Evolutionary conservation across 176 grass and related monocot species (phyloP), one percentile per base, ranked within the genome.

Genomic region (Musa schizocarpa): DNA sequence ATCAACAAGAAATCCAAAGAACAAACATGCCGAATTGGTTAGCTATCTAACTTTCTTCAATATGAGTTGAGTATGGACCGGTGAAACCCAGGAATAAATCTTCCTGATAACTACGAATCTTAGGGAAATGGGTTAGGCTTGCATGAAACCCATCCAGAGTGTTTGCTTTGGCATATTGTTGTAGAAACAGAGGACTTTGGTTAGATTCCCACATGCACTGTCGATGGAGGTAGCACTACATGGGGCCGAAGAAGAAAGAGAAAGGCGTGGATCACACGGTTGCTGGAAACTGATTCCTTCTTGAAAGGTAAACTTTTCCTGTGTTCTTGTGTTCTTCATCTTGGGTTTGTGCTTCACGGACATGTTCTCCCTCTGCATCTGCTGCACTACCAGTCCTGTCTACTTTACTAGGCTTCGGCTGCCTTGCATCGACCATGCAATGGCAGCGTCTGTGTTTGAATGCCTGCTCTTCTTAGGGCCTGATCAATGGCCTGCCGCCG

Each of bases 121-220:
- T 43, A 8, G 13, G 25, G 34, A 34, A 13, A 27, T 70, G 16
- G 50, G 43, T 70, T 52, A 20, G 9, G 34, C 19, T 9, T 4
- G 12, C 48, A 16, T 50, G 19, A 11, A 51, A 10, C 68, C 9
- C 50, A 51, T 19, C 48, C 16, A 50, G 25, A 3, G 34, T 49
- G 34, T 50, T 70, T 70, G 43, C 68, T 70, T 70, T 51, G 68
- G 34, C 34, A 50, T 50, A 51, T 50, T 70, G 43, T 50, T 10
- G 9, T 1, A 19, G 48, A 51, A 48, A 70, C 68, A 51, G 26
- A 16, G 65, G 68, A 70, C 68, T 21, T 21, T 25, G 17, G 49
- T n/a, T 21, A 48, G 68, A 70, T 70, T 70, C 48, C 34, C 25
- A 70, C 48, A 70, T 70, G 68, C 20, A 29, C 8, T 50, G 68